Percentiles rank a stretch among this genome's conserved stretches.
These are phyloP conservation scores for Fraxinus greggii DNA, from an alignment of 305 asterid species.

Conservation along the genomic window DNA sequence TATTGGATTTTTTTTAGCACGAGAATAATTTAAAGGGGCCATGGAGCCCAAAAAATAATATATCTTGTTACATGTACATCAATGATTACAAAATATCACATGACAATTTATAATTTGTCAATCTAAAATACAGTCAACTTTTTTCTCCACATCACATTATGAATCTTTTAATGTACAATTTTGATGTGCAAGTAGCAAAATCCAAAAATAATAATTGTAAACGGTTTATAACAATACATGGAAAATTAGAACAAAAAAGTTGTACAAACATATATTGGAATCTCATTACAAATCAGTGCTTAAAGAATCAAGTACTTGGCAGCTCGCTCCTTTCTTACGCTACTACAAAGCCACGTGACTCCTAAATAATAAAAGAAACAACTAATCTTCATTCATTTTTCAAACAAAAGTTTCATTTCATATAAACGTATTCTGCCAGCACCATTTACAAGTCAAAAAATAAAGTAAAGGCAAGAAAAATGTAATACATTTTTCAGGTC, in stretches of 20 bases:
- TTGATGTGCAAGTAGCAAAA: too few species aligned
- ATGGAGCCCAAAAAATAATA: neutral
- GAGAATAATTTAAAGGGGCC: neutral
- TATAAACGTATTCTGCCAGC: constrained; percentile 18
- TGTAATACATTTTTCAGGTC: neutral
- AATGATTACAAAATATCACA: too few species aligned
- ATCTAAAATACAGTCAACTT: too few species aligned
- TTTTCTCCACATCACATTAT: neutral
- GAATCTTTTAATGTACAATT: neutral
- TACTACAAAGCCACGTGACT: neutral
- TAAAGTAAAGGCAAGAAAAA: neutral
- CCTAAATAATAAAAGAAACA: neutral
- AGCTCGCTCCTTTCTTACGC: neutral
- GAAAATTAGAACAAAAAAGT: neutral
- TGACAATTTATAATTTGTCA: too few species aligned
- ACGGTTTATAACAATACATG: neutral
- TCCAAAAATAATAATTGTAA: neutral
- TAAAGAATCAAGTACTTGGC: neutral
- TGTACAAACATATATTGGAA: neutral
- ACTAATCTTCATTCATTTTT: neutral
- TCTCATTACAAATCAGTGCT: neutral
- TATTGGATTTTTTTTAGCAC: neutral
- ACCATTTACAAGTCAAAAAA: constrained; percentile 29
- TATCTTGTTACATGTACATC: too few species aligned
- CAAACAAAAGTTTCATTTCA: neutral